phyloP scores from a whole-genome alignment of 108 stramenopile genomes.

The Stephanodiscus minutulus region DNA sequence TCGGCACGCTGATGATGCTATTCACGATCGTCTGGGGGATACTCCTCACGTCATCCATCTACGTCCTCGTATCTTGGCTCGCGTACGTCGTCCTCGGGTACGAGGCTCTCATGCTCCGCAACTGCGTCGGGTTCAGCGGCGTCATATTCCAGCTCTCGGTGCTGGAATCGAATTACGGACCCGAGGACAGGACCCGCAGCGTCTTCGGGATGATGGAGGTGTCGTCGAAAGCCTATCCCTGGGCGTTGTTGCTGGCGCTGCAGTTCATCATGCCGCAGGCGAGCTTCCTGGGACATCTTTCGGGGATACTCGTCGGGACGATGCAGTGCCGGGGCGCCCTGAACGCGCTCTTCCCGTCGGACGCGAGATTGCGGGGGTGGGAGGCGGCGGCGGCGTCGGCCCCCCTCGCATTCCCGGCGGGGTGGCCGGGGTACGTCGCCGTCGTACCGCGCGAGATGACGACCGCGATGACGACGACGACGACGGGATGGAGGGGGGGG shows the following conservation, averaged over 20 bases:
- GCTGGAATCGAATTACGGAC: conserved; percentile 62
- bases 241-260: conserved; percentile 68
- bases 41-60: conserved; percentile 57
- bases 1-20: conserved; percentile 66
- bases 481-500: conserved; percentile 1
- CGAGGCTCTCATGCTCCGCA: conserved; percentile 61
- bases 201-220: conserved; percentile 77
- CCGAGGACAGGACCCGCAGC: conserved; percentile 46
- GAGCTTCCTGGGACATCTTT: conserved; percentile 75
- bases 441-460: conserved; percentile 13
- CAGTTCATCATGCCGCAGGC: conserved; percentile 84
- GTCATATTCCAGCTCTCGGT: conserved; percentile 85
- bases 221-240: conserved; percentile 75
- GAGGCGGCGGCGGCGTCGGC: conserved; percentile 30
- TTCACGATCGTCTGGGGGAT: conserved; percentile 66
- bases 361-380: conserved; percentile 37
- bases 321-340: conserved; percentile 61
- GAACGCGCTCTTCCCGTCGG: conserved; percentile 45
- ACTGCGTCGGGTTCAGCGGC: conserved; percentile 81
- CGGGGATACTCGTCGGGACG: conserved; percentile 72
- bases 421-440: conserved; percentile 26
- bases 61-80: conserved; percentile 59
- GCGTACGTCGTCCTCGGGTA: conserved; percentile 45
- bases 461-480: not conserved
- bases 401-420: conserved; percentile 5